Conservation (phyloP, 306 rosid species). For the Psophocarpus tetragonolobus region DNA sequence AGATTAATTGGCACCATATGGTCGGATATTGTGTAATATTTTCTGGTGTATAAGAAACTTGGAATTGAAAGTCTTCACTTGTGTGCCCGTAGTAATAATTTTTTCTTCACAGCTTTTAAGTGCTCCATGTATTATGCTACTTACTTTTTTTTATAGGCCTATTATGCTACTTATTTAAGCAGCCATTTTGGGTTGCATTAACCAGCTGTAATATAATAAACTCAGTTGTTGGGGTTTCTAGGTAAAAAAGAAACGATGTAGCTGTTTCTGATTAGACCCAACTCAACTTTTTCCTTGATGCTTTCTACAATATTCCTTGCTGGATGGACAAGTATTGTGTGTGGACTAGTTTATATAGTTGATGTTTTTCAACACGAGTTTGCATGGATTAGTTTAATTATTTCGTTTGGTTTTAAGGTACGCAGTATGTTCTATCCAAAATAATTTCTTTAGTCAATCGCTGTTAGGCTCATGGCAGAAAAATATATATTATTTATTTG, state of each 20-base stretch:
- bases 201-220: conserved; percentile 26
- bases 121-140: neutral
- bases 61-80: conserved; percentile 15
- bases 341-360: neutral
- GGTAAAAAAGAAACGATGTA: neutral
- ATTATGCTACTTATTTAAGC: neutral
- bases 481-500: neutral
- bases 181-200: conserved; percentile 21
- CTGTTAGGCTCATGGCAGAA: neutral
- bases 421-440: neutral
- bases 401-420: conserved; percentile 14
- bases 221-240: neutral
- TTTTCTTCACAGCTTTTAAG: neutral
- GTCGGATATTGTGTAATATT: neutral
- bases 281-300: conserved; percentile 18
- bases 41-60: neutral
- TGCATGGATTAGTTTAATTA: neutral
- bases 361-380: conserved; percentile 4
- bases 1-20: neutral
- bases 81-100: neutral
- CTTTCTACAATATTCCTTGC: conserved; percentile 40
- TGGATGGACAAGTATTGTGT: conserved; percentile 23
- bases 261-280: conserved; percentile 8
- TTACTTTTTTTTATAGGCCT: no score
- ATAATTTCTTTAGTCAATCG: neutral